Evolutionary conservation across 805 yeast genomes (phyloP).

Genomic region (Isabelozyma pseudorhagii): DNA sequence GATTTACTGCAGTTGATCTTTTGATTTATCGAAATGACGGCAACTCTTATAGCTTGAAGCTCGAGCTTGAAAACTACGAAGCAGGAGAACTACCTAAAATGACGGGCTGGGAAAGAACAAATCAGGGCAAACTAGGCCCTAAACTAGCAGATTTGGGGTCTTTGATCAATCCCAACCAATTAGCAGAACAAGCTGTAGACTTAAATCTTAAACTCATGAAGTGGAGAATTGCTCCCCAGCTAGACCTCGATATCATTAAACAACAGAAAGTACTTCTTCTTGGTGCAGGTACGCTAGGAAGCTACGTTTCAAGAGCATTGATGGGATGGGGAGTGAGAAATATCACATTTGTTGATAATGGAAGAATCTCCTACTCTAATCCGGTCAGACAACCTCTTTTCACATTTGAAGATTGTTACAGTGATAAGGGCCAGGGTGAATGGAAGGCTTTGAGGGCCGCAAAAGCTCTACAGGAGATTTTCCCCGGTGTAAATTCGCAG

Average conservation of each 20-base stretch:
- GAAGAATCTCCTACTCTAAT: slow-evolving; percentile 84
- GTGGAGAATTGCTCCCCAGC: slow-evolving; percentile 88
- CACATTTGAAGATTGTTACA: slow-evolving; percentile 73
- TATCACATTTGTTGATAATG: slow-evolving; percentile 87
- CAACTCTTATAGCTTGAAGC: slow-evolving; percentile 12
- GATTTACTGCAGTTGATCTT: slow-evolving; percentile 16
- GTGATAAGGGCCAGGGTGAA: slow-evolving; percentile 58
- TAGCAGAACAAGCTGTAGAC: slow-evolving; percentile 91
- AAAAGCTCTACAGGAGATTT: slow-evolving; percentile 61
- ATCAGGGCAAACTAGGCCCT: slow-evolving; percentile 71
- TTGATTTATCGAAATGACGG: slow-evolving; percentile 21
- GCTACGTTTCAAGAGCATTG: slow-evolving; percentile 80
- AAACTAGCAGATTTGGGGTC: slow-evolving; percentile 80
- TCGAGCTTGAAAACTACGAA: slow-evolving; percentile 9
- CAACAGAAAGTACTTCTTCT: slow-evolving; percentile 64
- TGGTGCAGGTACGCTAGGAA: slow-evolving; percentile 97
- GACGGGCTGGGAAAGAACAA: slow-evolving; percentile 90
- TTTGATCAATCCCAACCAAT: slow-evolving; percentile 72
- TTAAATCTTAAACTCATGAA: slow-evolving; percentile 89
- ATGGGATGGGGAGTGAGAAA: slow-evolving; percentile 93
- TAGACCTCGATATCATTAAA: slow-evolving; percentile 66
- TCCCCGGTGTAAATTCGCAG: slow-evolving; percentile 66
- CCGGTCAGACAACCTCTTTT: slow-evolving; percentile 94
- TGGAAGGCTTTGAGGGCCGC: slow-evolving; percentile 83
- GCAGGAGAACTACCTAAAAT: slow-evolving; percentile 34